These are phyloP conservation scores for Entonaema liquescens DNA, from an alignment of 495 filamentous ascomycete genomes.

Conservation along the genomic window DNA sequence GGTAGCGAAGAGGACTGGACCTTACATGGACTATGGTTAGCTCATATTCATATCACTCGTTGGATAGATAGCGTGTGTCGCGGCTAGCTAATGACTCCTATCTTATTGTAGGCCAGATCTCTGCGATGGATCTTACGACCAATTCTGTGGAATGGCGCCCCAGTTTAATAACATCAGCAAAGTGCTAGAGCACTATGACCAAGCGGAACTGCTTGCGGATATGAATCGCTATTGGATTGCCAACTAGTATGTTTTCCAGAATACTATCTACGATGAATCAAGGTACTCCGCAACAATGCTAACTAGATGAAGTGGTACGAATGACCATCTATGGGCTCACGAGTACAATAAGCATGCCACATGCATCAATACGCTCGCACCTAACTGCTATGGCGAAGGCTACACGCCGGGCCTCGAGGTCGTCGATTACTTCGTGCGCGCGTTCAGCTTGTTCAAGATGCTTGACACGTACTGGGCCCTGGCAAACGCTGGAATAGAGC, in stretches of 20 bases:
- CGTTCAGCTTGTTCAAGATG: constrained; percentile 68
- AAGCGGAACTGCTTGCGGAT: constrained; percentile 68
- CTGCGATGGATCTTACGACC: constrained; percentile 82
- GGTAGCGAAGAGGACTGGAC: constrained; percentile 81
- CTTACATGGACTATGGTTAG: constrained; percentile 81
- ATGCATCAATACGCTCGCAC: constrained; percentile 75
- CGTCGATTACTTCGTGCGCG: constrained; percentile 68
- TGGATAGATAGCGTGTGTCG: not conserved
- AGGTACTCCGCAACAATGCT: constrained; percentile 4
- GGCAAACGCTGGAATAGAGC: constrained; percentile 68
- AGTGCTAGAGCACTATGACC: constrained; percentile 69
- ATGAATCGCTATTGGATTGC: constrained; percentile 84
- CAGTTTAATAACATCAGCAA: constrained; percentile 75
- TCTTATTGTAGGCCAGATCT: constrained; percentile 70
- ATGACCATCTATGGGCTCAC: constrained; percentile 79
- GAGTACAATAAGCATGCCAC: constrained; percentile 90
- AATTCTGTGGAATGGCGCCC: constrained; percentile 73
- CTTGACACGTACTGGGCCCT: constrained; percentile 67
- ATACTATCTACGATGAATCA: not conserved
- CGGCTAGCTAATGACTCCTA: not conserved
- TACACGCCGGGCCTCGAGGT: constrained; percentile 69
- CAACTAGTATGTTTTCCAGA: constrained; percentile 47
- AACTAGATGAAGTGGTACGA: constrained; percentile 56
- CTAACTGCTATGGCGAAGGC: constrained; percentile 71
- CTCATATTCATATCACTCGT: not conserved